phyloP scores from a whole-genome alignment of 23 red algal genomes.

The Gracilariopsis chorda region DNA sequence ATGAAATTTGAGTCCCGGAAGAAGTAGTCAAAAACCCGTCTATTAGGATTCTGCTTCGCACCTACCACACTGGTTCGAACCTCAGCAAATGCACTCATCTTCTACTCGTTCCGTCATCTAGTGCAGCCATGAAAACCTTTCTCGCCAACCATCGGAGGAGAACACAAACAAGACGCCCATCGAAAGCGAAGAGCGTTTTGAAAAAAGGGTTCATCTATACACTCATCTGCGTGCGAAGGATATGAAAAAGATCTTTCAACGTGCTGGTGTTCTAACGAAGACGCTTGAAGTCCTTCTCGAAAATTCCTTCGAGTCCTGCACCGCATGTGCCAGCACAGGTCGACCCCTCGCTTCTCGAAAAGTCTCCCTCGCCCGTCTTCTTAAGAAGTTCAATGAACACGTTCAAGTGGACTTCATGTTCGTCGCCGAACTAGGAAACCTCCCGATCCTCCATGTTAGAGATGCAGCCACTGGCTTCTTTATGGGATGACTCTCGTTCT shows the following conservation, averaged over 20 bases:
- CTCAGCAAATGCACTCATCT: neutral
- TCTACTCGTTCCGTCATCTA: neutral
- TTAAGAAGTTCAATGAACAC: neutral
- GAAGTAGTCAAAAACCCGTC: neutral
- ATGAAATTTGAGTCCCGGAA: neutral
- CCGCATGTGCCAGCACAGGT: neutral
- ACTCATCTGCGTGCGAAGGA: too few relatives aligned
- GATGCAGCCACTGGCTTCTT: neutral
- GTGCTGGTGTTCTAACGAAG: too few relatives aligned
- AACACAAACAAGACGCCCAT: neutral
- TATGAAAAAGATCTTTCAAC: too few relatives aligned
- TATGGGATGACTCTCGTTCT: too few relatives aligned
- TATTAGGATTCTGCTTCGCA: neutral
- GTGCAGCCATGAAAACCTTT: neutral
- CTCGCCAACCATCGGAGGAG: neutral
- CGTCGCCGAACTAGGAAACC: too few relatives aligned
- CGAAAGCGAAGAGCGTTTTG: neutral
- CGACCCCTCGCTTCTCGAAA: neutral
- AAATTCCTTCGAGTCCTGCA: neutral
- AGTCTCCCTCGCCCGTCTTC: neutral
- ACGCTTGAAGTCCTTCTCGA: too few relatives aligned
- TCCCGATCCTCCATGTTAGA: slow-evolving; percentile 8
- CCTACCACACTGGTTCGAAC: neutral
- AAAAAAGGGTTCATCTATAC: too few relatives aligned
- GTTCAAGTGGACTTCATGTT: neutral